phyloP scores from a whole-genome alignment of 2,329 filamentous ascomycete species.

The Fusarium phyllophilum region DNA sequence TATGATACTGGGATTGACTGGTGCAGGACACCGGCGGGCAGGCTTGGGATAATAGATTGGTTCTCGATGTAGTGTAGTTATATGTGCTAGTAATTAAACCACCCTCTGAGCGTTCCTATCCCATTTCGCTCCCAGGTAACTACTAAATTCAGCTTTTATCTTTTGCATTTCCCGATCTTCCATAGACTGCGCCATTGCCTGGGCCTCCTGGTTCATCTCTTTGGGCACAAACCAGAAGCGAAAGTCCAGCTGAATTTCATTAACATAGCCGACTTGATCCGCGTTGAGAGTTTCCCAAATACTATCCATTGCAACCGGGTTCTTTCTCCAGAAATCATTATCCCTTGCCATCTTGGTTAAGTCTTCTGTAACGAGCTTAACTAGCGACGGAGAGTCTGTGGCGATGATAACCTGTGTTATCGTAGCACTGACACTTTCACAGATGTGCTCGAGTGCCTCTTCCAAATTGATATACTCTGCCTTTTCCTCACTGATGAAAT shows the following conservation, averaged over 20 bases:
- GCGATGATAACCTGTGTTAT: too few species aligned
- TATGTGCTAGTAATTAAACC: background rate
- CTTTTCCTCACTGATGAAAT: too few species aligned
- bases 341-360: background rate
- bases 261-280: too few species aligned
- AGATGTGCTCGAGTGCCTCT: too few species aligned
- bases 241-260: background rate
- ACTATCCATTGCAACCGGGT: too few species aligned
- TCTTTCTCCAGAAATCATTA: too few species aligned
- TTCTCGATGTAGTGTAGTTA: background rate
- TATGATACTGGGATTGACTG: background rate
- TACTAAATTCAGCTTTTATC: too few species aligned
- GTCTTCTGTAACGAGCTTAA: background rate
- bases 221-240: background rate
- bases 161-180: background rate
- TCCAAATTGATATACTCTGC: too few species aligned
- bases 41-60: background rate
- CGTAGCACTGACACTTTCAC: too few species aligned
- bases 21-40: constrained; percentile 16
- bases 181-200: background rate
- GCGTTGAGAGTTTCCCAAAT: background rate
- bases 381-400: background rate
- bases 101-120: too few species aligned
- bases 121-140: too few species aligned
- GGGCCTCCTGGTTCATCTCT: background rate